Percentiles rank a stretch among this genome's conserved stretches.
Conservation (phyloP, 2,329 filamentous ascomycete genomes). For the Balansia obtecta region DNA sequence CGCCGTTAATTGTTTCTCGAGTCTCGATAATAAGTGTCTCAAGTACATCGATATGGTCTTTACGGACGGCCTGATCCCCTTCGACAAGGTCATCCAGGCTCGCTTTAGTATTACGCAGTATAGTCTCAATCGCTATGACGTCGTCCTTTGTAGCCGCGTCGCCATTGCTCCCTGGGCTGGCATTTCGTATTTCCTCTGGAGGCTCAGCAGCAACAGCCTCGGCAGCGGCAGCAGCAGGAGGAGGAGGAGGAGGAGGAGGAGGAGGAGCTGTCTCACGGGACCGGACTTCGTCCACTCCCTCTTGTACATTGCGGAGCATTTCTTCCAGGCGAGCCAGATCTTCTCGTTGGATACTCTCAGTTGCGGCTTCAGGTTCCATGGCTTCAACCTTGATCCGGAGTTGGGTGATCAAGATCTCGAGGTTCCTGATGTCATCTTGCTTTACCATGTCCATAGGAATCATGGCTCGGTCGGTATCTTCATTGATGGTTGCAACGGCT, state of each 20-base stretch:
- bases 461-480: constrained; percentile 14
- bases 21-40: constrained; percentile 59
- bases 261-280: constrained; percentile 14
- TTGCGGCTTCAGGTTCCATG: constrained; percentile 22
- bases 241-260: neutral
- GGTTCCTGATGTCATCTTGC: constrained; percentile 67
- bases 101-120: constrained; percentile 79
- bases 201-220: constrained; percentile 9
- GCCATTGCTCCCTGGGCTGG: constrained; percentile 8
- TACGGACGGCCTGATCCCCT: constrained; percentile 55
- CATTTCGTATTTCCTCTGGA: constrained; percentile 11
- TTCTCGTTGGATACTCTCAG: constrained; percentile 30
- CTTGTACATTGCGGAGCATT: constrained; percentile 35
- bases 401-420: constrained; percentile 73
- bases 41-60: constrained; percentile 52
- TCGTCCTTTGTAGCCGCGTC: constrained; percentile 54
- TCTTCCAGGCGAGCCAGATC: constrained; percentile 45
- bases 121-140: constrained; percentile 78
- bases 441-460: constrained; percentile 40
- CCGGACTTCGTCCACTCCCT: constrained; percentile 33
- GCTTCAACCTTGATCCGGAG: constrained; percentile 71
- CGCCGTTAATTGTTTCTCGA: constrained; percentile 55
- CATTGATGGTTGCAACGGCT: constrained; percentile 32
- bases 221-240: constrained; percentile 1
- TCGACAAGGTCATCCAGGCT: constrained; percentile 73